Conservation (phyloP, 176 grass and related monocot species). For the Musa beccarii region DNA sequence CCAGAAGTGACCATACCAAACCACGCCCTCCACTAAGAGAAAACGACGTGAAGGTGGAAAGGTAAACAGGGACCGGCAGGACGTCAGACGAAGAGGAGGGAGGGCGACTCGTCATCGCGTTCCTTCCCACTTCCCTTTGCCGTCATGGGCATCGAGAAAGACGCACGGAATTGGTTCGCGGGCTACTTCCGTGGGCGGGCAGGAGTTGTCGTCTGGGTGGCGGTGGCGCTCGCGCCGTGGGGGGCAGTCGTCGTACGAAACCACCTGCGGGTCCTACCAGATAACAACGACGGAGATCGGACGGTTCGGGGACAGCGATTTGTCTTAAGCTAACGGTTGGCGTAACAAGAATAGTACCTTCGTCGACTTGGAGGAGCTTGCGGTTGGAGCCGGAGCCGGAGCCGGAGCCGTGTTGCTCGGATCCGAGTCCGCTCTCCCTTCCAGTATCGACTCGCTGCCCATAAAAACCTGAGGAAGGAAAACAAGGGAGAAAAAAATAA, state of each 20-base stretch:
- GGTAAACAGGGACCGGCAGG: not conserved
- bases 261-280: not conserved
- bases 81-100: not conserved
- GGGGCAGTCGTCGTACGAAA: not conserved
- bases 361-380: not conserved
- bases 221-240: not conserved
- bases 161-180: not conserved
- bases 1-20: not conserved
- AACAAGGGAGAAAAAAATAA: not conserved
- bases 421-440: not conserved
- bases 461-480: not conserved
- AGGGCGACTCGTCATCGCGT: not conserved
- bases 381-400: not conserved
- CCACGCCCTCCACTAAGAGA: not conserved
- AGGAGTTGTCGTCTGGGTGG: not conserved
- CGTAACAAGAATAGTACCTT: not conserved
- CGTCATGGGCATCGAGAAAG: not conserved
- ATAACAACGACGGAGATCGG: not conserved
- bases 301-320: not conserved
- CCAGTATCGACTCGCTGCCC: not conserved
- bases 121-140: not conserved
- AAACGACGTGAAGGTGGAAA: conserved; percentile 4
- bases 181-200: not conserved
- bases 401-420: not conserved
- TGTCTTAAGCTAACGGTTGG: not conserved